A percentile compares a stretch with the other conserved stretches of the same genome.
Conservation (phyloP, 2,329 filamentous ascomycete genomes). For the Cryphonectria parasitica region DNA sequence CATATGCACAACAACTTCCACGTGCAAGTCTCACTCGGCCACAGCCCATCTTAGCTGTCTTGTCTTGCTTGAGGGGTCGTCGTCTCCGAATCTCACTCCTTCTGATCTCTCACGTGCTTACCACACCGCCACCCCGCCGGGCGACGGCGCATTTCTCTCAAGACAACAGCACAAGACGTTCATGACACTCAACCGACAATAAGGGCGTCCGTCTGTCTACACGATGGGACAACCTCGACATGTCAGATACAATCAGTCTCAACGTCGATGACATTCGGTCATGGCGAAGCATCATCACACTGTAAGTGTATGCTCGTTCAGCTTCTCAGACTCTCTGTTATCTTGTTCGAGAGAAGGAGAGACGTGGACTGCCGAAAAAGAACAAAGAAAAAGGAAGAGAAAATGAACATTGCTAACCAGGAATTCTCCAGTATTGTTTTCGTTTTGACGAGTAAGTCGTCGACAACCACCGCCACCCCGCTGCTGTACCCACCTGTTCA, state of each 20-base stretch:
- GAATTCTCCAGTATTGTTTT: slow-evolving; percentile 56
- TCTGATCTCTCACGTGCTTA: background rate
- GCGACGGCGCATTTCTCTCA: background rate
- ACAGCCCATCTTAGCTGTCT: background rate
- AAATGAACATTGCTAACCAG: background rate
- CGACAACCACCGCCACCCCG: background rate
- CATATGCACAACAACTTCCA: background rate
- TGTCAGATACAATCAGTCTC: slow-evolving; percentile 36
- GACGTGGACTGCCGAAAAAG: too few relatives aligned
- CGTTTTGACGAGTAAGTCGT: slow-evolving; percentile 70
- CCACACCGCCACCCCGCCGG: too few relatives aligned
- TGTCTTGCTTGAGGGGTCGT: background rate
- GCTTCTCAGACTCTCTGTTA: background rate
- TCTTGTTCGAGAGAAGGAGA: background rate
- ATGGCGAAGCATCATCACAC: slow-evolving; percentile 72
- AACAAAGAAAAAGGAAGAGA: too few relatives aligned
- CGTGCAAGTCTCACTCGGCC: background rate
- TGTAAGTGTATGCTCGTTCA: slow-evolving; percentile 38
- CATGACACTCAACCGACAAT: background rate
- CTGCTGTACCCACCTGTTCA: background rate
- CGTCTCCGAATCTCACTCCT: background rate
- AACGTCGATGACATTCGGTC: slow-evolving; percentile 61
- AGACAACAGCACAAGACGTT: background rate
- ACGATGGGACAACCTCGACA: slow-evolving; percentile 17
- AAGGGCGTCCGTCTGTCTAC: background rate